These are phyloP conservation scores for Solanum commersonii DNA, from an alignment of 257 asterid genomes.

Conservation along the genomic window DNA sequence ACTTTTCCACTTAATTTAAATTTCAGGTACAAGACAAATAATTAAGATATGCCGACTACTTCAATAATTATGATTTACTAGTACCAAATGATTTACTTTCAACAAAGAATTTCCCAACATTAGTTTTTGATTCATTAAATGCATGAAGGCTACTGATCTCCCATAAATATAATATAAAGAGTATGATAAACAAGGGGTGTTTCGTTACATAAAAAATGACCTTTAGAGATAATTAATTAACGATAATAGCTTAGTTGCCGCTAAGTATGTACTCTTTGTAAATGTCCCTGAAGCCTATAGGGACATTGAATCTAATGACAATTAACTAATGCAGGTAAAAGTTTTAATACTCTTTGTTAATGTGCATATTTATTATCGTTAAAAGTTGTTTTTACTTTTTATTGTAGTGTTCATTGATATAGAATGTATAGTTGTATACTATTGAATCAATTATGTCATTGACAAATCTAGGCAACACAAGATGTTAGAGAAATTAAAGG, in stretches of 20 bases:
- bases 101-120: neutral
- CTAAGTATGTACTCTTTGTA: neutral
- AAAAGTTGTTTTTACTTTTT: too few species aligned
- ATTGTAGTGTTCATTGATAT: neutral
- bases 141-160: neutral
- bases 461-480: neutral
- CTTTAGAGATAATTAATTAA: too few species aligned
- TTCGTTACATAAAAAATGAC: too few species aligned
- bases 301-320: neutral
- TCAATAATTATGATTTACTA: neutral
- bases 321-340: too few species aligned
- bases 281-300: neutral
- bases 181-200: neutral
- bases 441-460: neutral
- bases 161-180: neutral
- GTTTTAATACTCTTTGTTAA: too few species aligned
- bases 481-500: neutral
- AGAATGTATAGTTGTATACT: neutral
- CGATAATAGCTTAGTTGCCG: neutral
- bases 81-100: neutral
- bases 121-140: neutral
- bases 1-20: neutral
- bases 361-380: neutral
- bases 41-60: neutral
- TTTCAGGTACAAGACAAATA: neutral